Conservation (phyloP, 208 protist genomes). For the Kentomonas sorsogonicus region DNA sequence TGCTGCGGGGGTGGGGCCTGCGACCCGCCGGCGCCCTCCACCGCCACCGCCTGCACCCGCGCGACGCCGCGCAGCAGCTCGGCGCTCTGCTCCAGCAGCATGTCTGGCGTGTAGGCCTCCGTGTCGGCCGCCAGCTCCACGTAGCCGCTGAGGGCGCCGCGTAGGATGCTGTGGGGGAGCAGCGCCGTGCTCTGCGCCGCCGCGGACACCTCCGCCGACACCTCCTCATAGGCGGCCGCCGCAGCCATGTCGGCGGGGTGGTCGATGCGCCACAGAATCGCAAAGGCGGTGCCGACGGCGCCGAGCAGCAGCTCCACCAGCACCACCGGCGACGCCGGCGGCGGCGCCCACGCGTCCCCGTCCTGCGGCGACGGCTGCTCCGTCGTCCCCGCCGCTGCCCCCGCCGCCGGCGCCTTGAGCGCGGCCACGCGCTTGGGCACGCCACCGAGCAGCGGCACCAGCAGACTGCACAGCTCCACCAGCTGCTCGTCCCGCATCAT, state of each 20-base stretch:
- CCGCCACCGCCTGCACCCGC: conserved; percentile 32
- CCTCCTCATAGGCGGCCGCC: too few species aligned
- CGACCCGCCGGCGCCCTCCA: background rate
- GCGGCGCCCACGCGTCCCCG: conserved; percentile 22
- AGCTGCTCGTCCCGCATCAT: conserved; percentile 68
- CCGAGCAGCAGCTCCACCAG: conserved; percentile 48
- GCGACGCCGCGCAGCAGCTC: conserved; percentile 51
- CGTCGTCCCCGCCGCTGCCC: background rate
- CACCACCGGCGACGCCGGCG: conserved; percentile 26
- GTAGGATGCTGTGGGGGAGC: conserved; percentile 69
- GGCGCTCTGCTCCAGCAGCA: conserved; percentile 34
- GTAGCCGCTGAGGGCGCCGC: conserved; percentile 75
- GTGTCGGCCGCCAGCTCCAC: conserved; percentile 47
- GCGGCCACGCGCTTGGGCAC: conserved; percentile 57
- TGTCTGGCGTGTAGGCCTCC: conserved; percentile 16
- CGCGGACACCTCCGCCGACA: conserved; percentile 23
- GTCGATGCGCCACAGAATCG: conserved; percentile 70
- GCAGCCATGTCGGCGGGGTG: conserved; percentile 59
- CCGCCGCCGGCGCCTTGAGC: conserved; percentile 13
- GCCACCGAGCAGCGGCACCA: conserved; percentile 57
- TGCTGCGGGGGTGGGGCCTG: conserved; percentile 26
- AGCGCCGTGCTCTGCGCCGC: conserved; percentile 33
- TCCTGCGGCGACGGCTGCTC: conserved; percentile 12
- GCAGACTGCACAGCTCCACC: conserved; percentile 55
- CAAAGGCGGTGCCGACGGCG: conserved; percentile 47